A percentile compares a stretch with the other conserved stretches of the same genome.
These are phyloP conservation scores for Penicillium goetzii DNA, from an alignment of 495 filamentous ascomycete species.

Conservation along the genomic window DNA sequence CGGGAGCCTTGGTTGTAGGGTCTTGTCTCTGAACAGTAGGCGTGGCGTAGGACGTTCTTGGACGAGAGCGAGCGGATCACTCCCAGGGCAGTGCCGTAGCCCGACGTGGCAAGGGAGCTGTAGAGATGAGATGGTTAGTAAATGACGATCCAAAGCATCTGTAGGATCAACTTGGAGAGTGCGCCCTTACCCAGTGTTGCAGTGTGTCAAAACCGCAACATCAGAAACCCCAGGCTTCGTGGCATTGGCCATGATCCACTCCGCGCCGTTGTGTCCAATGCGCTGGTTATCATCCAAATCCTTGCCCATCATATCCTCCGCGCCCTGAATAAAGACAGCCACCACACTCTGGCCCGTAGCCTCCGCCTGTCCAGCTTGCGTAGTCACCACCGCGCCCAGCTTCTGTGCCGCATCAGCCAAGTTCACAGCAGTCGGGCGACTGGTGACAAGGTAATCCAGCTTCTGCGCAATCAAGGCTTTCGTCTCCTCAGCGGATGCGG, in stretches of 20 bases:
- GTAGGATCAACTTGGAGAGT: not conserved
- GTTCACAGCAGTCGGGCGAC: slow-evolving; percentile 92
- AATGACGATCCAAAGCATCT: not conserved
- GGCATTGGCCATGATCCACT: slow-evolving; percentile 70
- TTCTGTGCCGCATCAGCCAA: slow-evolving; percentile 85
- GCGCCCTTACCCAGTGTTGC: slow-evolving; percentile 81
- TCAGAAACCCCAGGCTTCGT: slow-evolving; percentile 37
- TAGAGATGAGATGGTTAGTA: slow-evolving; percentile 6
- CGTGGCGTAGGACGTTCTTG: slow-evolving; percentile 66
- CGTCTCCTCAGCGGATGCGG: slow-evolving; percentile 58
- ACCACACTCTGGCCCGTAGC: slow-evolving; percentile 54
- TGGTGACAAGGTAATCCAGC: slow-evolving; percentile 81
- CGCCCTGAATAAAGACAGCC: slow-evolving; percentile 70
- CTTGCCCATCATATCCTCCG: slow-evolving; percentile 84
- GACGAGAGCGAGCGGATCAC: slow-evolving; percentile 85
- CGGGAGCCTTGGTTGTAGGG: slow-evolving; percentile 98
- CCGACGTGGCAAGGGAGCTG: slow-evolving; percentile 91
- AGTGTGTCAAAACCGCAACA: slow-evolving; percentile 87
- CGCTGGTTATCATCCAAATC: slow-evolving; percentile 83
- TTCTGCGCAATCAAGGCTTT: slow-evolving; percentile 68
- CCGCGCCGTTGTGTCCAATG: slow-evolving; percentile 81
- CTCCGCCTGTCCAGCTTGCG: slow-evolving; percentile 34
- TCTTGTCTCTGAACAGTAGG: slow-evolving; percentile 94
- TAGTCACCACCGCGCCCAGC: slow-evolving; percentile 62
- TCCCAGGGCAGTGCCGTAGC: slow-evolving; percentile 92